Evolutionary conservation across 2,329 filamentous ascomycete genomes (phyloP).

Genomic region (Colletotrichum karsti): DNA sequence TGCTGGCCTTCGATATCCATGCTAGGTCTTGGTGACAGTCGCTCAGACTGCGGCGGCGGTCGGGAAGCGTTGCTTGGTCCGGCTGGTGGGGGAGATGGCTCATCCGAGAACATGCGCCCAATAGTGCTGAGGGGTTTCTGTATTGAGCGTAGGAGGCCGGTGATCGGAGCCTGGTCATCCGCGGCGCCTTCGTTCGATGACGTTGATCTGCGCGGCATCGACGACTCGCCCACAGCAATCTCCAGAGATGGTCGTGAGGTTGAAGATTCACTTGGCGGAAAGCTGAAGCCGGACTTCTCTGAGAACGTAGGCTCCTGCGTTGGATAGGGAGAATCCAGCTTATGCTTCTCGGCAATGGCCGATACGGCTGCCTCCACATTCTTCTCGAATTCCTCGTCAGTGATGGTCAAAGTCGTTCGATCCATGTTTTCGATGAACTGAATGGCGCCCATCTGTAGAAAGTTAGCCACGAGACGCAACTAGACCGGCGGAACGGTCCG

Average conservation of each 20-base stretch:
- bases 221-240: conserved; percentile 36
- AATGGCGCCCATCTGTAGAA: conserved; percentile 79
- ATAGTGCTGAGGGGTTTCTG: conserved; percentile 92
- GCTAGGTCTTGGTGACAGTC: conserved; percentile 40
- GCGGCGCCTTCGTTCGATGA: conserved; percentile 57
- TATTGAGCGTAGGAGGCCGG: conserved; percentile 87
- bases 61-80: conserved; percentile 43
- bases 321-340: conserved; percentile 56
- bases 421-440: conserved; percentile 98
- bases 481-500: conserved; percentile 32
- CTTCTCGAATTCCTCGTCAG: conserved; percentile 92
- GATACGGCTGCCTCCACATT: conserved; percentile 98
- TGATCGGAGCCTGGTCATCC: conserved; percentile 80
- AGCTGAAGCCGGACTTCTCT: conserved; percentile 49
- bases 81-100: conserved; percentile 46
- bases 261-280: conserved; percentile 58
- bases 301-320: conserved; percentile 49
- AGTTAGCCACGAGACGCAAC: background rate
- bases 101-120: conserved; percentile 90
- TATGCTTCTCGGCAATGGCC: conserved; percentile 91
- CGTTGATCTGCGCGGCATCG: conserved; percentile 60
- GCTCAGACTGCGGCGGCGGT: conserved; percentile 45
- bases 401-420: conserved; percentile 90
- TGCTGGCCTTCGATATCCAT: conserved; percentile 33
- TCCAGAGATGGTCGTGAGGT: conserved; percentile 25